A percentile compares a stretch with the other conserved stretches of the same genome.
These are phyloP conservation scores for Pisolithus tinctorius DNA, from an alignment of 768 basidiomycete species.

Conservation along the genomic window DNA sequence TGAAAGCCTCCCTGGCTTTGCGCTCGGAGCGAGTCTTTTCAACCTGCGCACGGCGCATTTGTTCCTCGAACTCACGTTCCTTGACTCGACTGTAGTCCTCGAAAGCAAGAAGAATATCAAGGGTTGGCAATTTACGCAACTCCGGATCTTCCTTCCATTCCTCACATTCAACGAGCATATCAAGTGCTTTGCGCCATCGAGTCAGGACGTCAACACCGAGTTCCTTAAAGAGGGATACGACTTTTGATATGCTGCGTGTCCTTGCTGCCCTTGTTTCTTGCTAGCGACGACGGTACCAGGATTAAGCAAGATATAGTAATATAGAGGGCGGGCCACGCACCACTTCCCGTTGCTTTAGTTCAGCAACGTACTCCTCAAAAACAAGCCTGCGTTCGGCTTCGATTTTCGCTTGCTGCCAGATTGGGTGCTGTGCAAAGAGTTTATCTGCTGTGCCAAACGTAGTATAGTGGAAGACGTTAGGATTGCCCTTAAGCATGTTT, in stretches of 20 bases:
- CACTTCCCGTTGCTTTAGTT: conserved; percentile 84
- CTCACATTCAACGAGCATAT: conserved; percentile 65
- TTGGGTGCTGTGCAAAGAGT: conserved; percentile 79
- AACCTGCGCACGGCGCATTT: conserved; percentile 70
- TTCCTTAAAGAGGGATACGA: conserved; percentile 78
- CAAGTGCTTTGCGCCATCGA: conserved; percentile 83
- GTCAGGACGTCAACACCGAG: conserved; percentile 91
- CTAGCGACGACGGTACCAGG: conserved; percentile 30
- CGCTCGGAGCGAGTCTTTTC: conserved; percentile 81
- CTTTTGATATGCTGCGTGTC: conserved; percentile 72
- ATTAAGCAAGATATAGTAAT: conserved; percentile 3
- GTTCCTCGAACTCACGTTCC: conserved; percentile 88
- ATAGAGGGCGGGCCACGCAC: conserved; percentile 38
- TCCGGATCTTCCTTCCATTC: conserved; percentile 76
- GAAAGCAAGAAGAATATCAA: conserved; percentile 89
- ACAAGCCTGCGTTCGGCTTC: conserved; percentile 82
- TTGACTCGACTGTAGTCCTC: conserved; percentile 90
- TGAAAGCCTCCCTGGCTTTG: conserved; percentile 89
- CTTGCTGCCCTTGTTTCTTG: conserved; percentile 75
- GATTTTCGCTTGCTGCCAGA: conserved; percentile 84
- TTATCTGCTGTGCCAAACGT: conserved; percentile 87
- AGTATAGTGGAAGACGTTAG: conserved; percentile 85
- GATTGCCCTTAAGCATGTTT: conserved; percentile 82
- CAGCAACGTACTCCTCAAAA: conserved; percentile 87
- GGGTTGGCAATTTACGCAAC: conserved; percentile 74